A percentile compares a stretch with the other conserved stretches of the same genome.
phyloP scores from a whole-genome alignment of 306 rosid species.

The Trifolium fragiferum region DNA sequence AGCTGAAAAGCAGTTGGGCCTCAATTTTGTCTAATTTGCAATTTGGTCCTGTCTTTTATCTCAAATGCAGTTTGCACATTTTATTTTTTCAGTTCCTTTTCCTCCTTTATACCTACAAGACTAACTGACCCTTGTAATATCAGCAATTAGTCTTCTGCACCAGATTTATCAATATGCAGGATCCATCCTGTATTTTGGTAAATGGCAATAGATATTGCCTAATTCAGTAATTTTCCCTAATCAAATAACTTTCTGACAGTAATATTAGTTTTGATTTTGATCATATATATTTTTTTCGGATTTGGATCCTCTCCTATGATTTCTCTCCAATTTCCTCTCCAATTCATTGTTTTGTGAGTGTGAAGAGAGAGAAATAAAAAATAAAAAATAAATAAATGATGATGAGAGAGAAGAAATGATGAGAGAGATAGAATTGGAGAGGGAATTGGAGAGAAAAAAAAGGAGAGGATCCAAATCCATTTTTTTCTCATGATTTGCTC shows the following conservation, averaged over 20 bases:
- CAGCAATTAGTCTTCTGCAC: background rate
- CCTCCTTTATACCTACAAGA: background rate
- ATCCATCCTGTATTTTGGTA: conserved; percentile 20
- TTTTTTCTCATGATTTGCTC: conserved; percentile 3
- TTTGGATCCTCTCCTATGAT: no score
- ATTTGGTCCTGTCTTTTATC: conserved; percentile 2
- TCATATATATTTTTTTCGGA: conserved; percentile 17
- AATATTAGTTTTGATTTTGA: conserved; percentile 31
- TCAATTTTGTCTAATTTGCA: background rate
- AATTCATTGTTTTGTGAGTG: no score
- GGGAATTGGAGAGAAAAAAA: no score
- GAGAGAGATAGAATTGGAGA: no score
- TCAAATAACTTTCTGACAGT: conserved; percentile 24
- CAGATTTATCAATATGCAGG: conserved; percentile 16
- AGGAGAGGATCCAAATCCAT: no score
- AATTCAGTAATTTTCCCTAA: conserved; percentile 26
- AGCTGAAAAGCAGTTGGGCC: background rate
- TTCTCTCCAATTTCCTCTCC: no score
- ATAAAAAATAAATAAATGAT: no score
- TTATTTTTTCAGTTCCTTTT: background rate
- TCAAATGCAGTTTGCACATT: background rate
- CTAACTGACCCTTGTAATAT: background rate
- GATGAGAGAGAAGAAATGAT: no score
- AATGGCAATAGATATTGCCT: conserved; percentile 9
- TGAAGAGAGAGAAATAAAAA: no score